Evolutionary conservation across 495 filamentous ascomycete genomes (phyloP), one percentile per base, ranked within the genome.

Genomic region (Neurospora sp.): DNA sequence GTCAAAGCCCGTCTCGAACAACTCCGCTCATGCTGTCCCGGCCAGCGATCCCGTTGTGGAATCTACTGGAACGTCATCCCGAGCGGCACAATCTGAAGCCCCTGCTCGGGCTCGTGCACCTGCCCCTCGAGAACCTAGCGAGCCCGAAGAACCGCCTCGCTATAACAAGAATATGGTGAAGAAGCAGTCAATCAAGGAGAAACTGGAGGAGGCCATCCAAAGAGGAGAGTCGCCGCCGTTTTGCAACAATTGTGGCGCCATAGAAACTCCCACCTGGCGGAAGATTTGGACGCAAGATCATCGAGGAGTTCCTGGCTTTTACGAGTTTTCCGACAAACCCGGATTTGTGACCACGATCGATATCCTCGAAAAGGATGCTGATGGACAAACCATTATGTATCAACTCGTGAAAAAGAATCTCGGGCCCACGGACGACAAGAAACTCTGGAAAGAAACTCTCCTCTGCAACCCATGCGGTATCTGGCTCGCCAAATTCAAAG

Each of bases 381-480:
- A 88, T 10, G 88, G 88, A 21, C 86, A 88, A 9, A 82, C 89
- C 19, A 88, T 81, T 9, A 85, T 84, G 70, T 93, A 92, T 79
- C 87, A 90, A 71, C 81, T 93, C 24, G 89, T 92, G 81, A 96
- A 96, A 83, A 95, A 94, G 82, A 88, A 85, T n/a, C 81, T 94
- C 3, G 85, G 82, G 9, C 77, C 82, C 9, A 79, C 39, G 11
- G 90, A 92, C 40, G 85, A 85, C 39, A 90, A 91, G 76, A 85
- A 87, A 38, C 86, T 86, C 17, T 97, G 89, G 82, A 86, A 83
- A 13, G 88, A 91, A 72, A 85, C 93, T 38, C 83, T 92, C 24
- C 87, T 98, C 34, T 99, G 96, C 84, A 99, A 99, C 82, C 94
- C 96, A 76, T 99, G 96, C 77, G 96, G 96, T 17, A 87, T 99